phyloP scores from a whole-genome alignment of 768 basidiomycete genomes.

The Calocera viscosa region DNA sequence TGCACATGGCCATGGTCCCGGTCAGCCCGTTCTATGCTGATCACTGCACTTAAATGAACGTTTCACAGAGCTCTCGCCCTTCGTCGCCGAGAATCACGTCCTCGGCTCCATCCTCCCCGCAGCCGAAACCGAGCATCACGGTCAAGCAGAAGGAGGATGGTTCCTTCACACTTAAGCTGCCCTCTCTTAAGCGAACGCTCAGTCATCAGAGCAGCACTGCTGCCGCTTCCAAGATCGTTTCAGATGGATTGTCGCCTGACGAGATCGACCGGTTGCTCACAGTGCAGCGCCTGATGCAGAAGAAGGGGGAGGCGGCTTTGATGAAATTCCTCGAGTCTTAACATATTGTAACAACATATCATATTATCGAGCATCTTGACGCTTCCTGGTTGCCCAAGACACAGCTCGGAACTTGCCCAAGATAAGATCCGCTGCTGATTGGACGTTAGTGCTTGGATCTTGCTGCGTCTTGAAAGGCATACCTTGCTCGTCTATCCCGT shows the following conservation, averaged over 20 bases:
- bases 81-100: neutral
- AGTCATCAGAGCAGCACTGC: neutral
- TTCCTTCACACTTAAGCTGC: neutral
- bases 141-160: conserved; percentile 8
- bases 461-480: neutral
- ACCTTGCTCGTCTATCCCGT: neutral
- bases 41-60: neutral
- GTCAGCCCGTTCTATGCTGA: neutral
- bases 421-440: neutral
- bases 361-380: neutral
- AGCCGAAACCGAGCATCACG: conserved; percentile 3
- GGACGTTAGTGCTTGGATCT: neutral
- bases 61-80: neutral
- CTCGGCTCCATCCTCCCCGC: neutral
- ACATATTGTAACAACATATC: neutral
- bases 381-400: neutral
- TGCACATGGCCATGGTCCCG: neutral
- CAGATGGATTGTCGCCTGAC: neutral
- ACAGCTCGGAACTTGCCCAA: neutral
- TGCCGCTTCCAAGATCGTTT: neutral
- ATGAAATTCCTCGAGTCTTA: conserved; percentile 2
- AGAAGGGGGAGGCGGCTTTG: neutral
- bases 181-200: neutral
- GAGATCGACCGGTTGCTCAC: neutral
- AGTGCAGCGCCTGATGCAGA: neutral